Evolutionary conservation across 1,284 basidiomycete genomes (phyloP).

Genomic region (Ustilago nuda): DNA sequence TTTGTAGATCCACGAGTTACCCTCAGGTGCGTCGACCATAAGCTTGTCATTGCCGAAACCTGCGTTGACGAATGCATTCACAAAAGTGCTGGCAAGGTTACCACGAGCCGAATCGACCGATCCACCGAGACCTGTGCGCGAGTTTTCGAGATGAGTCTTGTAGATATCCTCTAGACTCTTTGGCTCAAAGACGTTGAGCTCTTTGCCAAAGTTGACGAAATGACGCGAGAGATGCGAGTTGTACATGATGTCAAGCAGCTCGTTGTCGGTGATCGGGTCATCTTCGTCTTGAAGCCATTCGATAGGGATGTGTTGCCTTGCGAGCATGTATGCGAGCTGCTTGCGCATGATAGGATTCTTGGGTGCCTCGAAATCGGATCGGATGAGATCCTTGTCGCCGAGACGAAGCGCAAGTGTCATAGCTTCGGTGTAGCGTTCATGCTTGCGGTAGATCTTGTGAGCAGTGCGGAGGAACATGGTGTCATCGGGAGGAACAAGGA

Average conservation of each 20-base stretch:
- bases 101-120: constrained; percentile 92
- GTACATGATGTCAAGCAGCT: constrained; percentile 77
- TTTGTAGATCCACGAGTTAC: constrained; percentile 99
- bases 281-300: constrained; percentile 84
- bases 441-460: constrained; percentile 88
- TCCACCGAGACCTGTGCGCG: constrained; percentile 46
- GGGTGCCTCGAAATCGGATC: constrained; percentile 67
- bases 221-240: constrained; percentile 78
- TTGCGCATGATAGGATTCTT: constrained; percentile 79
- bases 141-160: constrained; percentile 92
- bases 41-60: constrained; percentile 99
- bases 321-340: constrained; percentile 93
- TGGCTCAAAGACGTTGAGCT: constrained; percentile 88
- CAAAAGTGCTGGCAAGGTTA: constrained; percentile 95
- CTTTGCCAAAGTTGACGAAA: constrained; percentile 93
- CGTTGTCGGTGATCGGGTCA: constrained; percentile 71
- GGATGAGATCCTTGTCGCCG: constrained; percentile 82
- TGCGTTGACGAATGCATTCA: constrained; percentile 98
- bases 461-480: constrained; percentile 88
- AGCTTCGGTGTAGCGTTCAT: constrained; percentile 91
- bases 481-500: constrained; percentile 94
- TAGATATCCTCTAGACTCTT: constrained; percentile 97
- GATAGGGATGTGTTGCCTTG: constrained; percentile 88
- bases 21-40: constrained; percentile 95
- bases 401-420: constrained; percentile 88